Base-by-base conservation (phyloP, 2,329 filamentous ascomycete genomes). In the Simplicillium sp. region DNA sequence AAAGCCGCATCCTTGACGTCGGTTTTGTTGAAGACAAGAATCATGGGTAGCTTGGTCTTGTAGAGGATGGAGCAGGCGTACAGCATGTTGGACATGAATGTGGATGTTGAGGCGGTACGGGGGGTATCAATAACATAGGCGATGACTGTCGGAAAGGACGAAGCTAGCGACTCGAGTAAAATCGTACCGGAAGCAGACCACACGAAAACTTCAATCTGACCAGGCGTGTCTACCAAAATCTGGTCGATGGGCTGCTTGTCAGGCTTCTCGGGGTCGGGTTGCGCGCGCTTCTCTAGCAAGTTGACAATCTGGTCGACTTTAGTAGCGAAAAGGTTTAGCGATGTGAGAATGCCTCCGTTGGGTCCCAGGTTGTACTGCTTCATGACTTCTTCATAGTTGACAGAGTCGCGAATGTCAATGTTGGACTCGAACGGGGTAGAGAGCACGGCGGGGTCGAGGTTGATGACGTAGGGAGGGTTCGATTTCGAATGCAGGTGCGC, bases 311-410 rank as follows among this genome's bases (percentile, higher is more conserved):
- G 92, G 55, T 98, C 94, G 46, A 98, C 87, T 63, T 98, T 98
- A 43, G 94, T 98, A 34, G 89, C 87, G 61, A 98, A 98, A 18
- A 98, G 77, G 60, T 98, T 98, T 37, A 98, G 69, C 11, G 86
- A 92, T 2, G 94, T 98, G 50, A 98, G 68, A 55, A 98, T 98
- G 36, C 89, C 94, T 39, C 92, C 92, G 67, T 98, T 98, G 8
- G 92, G 92, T 0, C 92, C 92, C 1, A 98, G 77, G 57, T 96
- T 96, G 64, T 96, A 97, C 66, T 97, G 89, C 66, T 90, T 94
- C 94, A 98, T 98, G 48, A 98, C 92, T 65, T 98, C 90, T 61
- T 95, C 92, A 71, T 98, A 98, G 74, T 98, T 96, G 61, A 98
- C 90, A 18, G 86, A 92, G 65, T 98, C 92, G 55, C 94, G 87